These are phyloP conservation scores for Sugiyamaella sp. DNA, from an alignment of 1,139 yeast genomes.

Conservation along the genomic window DNA sequence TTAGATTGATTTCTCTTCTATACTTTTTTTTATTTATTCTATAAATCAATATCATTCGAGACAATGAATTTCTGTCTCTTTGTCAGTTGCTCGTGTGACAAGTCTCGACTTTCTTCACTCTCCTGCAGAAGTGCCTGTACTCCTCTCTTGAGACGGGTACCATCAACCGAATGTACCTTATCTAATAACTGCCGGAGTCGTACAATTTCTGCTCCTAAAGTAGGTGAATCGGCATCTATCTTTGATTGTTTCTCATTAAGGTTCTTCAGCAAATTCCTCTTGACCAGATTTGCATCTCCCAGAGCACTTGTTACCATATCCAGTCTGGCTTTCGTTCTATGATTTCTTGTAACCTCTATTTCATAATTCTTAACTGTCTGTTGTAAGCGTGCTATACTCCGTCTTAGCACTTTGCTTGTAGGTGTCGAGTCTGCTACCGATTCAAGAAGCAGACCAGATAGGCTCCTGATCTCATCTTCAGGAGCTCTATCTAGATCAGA, in stretches of 20 bases:
- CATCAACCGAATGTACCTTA: neutral
- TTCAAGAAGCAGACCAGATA: constrained; percentile 13
- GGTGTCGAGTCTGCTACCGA: neutral
- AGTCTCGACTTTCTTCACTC: neutral
- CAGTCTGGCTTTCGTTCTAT: constrained; percentile 2
- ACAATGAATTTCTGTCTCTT: constrained; percentile 16
- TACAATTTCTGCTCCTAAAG: neutral
- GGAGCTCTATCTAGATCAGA: constrained; percentile 11
- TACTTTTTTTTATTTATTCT: neutral
- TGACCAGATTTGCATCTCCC: neutral
- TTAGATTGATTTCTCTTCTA: constrained; percentile 29
- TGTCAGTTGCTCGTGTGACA: neutral
- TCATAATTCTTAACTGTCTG: constrained; percentile 3
- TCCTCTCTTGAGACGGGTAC: constrained; percentile 1
- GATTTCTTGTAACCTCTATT: neutral
- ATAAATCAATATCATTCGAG: constrained; percentile 13
- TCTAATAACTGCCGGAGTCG: neutral
- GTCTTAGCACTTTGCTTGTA: neutral
- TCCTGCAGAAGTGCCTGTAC: neutral
- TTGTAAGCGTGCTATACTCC: neutral
- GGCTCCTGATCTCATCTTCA: constrained; percentile 13
- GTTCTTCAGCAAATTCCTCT: neutral
- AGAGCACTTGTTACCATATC: constrained; percentile 5
- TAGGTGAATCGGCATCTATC: neutral
- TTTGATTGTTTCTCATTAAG: neutral